A percentile compares a stretch with the other conserved stretches of the same genome.
Evolutionary conservation across 2,329 filamentous ascomycete species (phyloP).

Genomic region (Fusarium palustre): DNA sequence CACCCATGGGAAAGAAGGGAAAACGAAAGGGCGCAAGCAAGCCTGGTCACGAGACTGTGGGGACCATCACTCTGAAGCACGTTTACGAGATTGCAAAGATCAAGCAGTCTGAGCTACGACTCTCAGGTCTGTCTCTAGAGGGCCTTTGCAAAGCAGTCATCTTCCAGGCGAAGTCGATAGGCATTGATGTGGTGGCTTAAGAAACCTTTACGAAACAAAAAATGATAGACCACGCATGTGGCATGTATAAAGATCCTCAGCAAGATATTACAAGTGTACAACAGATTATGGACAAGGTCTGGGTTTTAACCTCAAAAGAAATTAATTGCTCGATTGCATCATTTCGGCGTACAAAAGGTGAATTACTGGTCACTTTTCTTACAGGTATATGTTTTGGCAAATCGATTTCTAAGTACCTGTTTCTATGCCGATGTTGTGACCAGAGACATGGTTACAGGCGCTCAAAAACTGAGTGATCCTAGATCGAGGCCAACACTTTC

Average conservation of each 20-base stretch:
- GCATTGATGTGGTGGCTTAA: slow-evolving; percentile 76
- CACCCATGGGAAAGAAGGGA: slow-evolving; percentile 75
- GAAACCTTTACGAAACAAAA: slow-evolving; percentile 2
- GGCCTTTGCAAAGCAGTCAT: slow-evolving; percentile 80
- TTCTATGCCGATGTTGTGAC: no score
- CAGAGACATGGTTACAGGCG: no score
- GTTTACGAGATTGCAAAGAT: slow-evolving; percentile 98
- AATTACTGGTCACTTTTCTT: not conserved
- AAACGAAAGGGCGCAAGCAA: slow-evolving; percentile 81
- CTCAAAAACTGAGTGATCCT: no score
- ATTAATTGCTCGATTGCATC: slow-evolving; percentile 35
- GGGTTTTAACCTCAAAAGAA: slow-evolving; percentile 4
- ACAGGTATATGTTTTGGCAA: not conserved
- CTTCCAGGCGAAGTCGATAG: slow-evolving; percentile 79
- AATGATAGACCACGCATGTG: slow-evolving; percentile 21
- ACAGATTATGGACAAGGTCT: slow-evolving; percentile 37
- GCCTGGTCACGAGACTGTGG: slow-evolving; percentile 82
- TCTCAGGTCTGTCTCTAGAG: slow-evolving; percentile 78
- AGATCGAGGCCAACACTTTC: no score
- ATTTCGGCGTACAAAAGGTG: not conserved
- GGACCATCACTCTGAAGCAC: slow-evolving; percentile 91
- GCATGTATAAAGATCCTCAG: slow-evolving; percentile 29
- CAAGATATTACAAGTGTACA: slow-evolving; percentile 42
- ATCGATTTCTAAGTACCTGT: no score
- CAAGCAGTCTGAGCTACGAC: slow-evolving; percentile 81